Evolutionary conservation across 2,329 filamentous ascomycete genomes (phyloP), one percentile per base, ranked within the genome.

Genomic region (Fusarium austroafricanum): DNA sequence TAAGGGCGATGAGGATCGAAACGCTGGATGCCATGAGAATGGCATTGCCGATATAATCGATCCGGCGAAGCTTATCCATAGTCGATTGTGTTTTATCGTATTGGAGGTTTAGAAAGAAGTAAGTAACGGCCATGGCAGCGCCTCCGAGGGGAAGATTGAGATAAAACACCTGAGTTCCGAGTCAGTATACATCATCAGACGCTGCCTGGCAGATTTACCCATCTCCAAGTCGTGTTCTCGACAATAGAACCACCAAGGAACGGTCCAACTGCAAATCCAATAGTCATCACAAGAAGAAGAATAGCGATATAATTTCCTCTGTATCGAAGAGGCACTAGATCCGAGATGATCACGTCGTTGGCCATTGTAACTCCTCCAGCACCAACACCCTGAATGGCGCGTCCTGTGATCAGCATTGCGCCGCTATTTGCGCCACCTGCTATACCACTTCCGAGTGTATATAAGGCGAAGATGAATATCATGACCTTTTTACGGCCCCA

Each of bases 391-490:
- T 87, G 84, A 5, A 87, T 56, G 3, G 42, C 55, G 7, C 75
- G 71, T 2, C 76, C 77, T 5, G 78, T 77, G 9, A 89, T 84
- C 2, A 88, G 71, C 66, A 83, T 79, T 1, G 71, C 70, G 0
- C 75, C 78, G 4, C 68, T 79, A 1, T 73, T 77, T 0, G 84
- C 80, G 1, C 77, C 80, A 0, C 83, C 84, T 10, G 75, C 76
- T 6, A 87, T 77, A 0, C 78, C 82, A 55, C 85, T 86, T 0
- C 87, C 87, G 0, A 88, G 67, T 0, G 77, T 78, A 60, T 88
- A 88, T 2, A 86, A 61, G 12, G 74, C 76, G 2, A 86, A 79
- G 4, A 82, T 74, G 10, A 71, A 47, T 1, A 86, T 74, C 17
- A 78, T 76, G 23, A 80, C 73, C 47, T 76, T 80, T 21, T 82